Conservation (phyloP, 2,329 filamentous ascomycete genomes). For the Dactylellina parvicollis region DNA sequence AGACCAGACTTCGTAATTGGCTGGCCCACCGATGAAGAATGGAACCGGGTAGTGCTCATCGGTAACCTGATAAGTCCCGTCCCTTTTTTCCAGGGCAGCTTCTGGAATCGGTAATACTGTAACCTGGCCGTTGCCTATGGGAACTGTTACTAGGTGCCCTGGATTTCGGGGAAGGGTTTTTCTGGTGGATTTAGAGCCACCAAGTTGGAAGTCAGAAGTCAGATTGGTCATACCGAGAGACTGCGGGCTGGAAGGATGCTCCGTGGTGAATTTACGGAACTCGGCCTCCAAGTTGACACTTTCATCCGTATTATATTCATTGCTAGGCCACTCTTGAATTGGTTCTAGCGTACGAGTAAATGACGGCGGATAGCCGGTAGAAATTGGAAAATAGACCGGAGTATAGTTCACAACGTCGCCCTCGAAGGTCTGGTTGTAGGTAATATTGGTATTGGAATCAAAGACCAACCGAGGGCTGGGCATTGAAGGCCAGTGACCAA, state of each 20-base stretch:
- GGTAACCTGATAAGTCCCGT: not conserved
- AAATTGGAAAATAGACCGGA: constrained; percentile 17
- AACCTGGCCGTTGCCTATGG: not conserved
- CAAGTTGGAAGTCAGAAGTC: not conserved
- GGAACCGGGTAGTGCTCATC: constrained; percentile 16
- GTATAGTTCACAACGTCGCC: constrained; percentile 14
- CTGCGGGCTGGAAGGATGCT: not conserved
- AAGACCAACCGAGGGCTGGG: constrained; percentile 26
- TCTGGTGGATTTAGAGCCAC: not conserved
- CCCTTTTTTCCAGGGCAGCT: not conserved
- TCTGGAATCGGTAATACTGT: not conserved
- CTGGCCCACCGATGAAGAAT: constrained; percentile 10
- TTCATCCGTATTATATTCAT: not conserved
- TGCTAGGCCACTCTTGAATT: constrained; percentile 6
- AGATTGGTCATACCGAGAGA: too few relatives aligned
- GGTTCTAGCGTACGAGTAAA: constrained; percentile 7
- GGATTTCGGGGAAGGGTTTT: too few relatives aligned
- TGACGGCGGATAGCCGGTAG: constrained; percentile 20
- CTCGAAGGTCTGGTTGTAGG: constrained; percentile 40
- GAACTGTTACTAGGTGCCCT: not conserved
- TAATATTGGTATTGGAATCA: constrained; percentile 36
- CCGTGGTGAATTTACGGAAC: not conserved
- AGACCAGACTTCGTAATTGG: constrained; percentile 17
- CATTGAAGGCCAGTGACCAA: not conserved
- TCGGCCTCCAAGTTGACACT: not conserved